Evolutionary conservation across 1,284 basidiomycete genomes (phyloP).

Genomic region (Irpex lacteus): DNA sequence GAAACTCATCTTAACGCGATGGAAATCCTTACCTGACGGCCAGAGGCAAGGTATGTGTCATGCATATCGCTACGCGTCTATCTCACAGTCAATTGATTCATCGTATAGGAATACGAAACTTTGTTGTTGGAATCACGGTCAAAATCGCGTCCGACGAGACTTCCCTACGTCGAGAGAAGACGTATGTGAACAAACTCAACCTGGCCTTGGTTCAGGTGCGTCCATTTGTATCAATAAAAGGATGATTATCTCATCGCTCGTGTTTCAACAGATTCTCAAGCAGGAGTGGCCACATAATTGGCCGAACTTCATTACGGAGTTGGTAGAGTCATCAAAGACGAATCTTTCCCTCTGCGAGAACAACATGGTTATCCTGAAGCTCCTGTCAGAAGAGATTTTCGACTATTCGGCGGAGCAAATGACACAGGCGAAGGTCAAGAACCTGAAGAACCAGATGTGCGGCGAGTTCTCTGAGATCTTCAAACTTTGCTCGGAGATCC

Average conservation of each 20-base stretch:
- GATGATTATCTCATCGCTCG: conserved; percentile 13
- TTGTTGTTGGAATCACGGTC: conserved; percentile 92
- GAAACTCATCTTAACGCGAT: conserved; percentile 90
- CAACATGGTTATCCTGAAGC: conserved; percentile 98
- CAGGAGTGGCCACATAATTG: conserved; percentile 99
- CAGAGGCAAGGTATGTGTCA: conserved; percentile 76
- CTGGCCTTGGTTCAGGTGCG: conserved; percentile 90
- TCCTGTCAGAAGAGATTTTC: conserved; percentile 99
- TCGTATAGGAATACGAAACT: conserved; percentile 87
- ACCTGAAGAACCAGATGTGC: conserved; percentile 97
- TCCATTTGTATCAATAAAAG: conserved; percentile 14
- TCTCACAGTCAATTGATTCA: neutral
- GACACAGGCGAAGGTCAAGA: conserved; percentile 98
- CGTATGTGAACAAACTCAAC: conserved; percentile 97
- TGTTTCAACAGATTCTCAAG: conserved; percentile 83
- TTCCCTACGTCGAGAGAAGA: conserved; percentile 88
- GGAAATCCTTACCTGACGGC: conserved; percentile 94
- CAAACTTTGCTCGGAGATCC: conserved; percentile 92
- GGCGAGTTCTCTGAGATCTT: conserved; percentile 97
- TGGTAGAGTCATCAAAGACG: conserved; percentile 95
- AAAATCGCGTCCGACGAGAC: conserved; percentile 90
- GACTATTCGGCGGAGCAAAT: conserved; percentile 99
- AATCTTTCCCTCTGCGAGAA: conserved; percentile 98
- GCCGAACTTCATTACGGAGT: conserved; percentile 97
- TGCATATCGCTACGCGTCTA: conserved; percentile 11